These are phyloP conservation scores for Ampelocalamus luodianensis DNA, from an alignment of 176 grass and related monocot species.

Conservation along the genomic window DNA sequence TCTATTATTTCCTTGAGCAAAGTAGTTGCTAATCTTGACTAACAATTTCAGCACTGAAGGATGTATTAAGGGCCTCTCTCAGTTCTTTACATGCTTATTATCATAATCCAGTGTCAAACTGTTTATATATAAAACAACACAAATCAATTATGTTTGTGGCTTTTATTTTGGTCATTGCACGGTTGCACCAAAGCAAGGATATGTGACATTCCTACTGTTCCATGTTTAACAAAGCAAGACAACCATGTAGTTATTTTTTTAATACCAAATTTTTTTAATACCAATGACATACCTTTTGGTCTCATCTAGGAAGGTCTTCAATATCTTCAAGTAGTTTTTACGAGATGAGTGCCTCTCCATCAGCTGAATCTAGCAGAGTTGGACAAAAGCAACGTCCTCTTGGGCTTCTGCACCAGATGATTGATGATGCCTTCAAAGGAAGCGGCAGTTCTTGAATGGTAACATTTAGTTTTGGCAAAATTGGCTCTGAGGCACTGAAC, in stretches of 20 bases:
- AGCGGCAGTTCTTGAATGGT: conserved; percentile 94
- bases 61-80: conserved; percentile 10
- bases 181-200: conserved; percentile 26
- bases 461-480: conserved; percentile 31
- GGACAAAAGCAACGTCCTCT: conserved; percentile 95
- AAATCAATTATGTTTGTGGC: conserved; percentile 2
- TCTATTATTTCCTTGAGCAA: conserved; percentile 7
- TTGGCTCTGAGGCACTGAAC: too few relatives aligned
- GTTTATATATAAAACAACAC: conserved; percentile 30
- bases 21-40: conserved; percentile 7
- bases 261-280: conserved; percentile 35
- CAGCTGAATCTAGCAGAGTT: conserved; percentile 77
- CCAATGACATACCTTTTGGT: conserved; percentile 35
- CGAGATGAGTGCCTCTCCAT: conserved; percentile 53
- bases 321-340: conserved; percentile 75
- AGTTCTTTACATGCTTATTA: conserved; percentile 39
- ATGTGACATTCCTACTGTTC: conserved; percentile 14
- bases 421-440: conserved; percentile 96
- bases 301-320: conserved; percentile 65
- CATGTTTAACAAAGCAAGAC: conserved; percentile 27
- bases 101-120: conserved; percentile 17
- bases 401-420: conserved; percentile 92
- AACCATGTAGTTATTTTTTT: conserved; percentile 12
- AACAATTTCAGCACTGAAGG: conserved; percentile 12
- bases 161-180: conserved; percentile 14